Base-by-base conservation (phyloP, 1,284 basidiomycete genomes). In the Pascua guehoae region DNA sequence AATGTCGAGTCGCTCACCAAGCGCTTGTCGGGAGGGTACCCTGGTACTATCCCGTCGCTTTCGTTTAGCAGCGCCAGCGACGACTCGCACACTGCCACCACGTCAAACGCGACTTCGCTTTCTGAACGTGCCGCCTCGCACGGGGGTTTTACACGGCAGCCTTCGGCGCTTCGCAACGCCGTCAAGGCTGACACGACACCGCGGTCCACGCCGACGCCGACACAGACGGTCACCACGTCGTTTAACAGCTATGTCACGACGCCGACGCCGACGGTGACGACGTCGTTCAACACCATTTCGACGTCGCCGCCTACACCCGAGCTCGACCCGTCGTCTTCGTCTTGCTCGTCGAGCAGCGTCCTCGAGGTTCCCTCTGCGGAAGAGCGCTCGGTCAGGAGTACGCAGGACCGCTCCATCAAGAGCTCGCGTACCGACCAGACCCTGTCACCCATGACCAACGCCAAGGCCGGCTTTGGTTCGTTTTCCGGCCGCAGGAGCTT, bases 271-370 rank as follows among this genome's bases (percentile, higher is more conserved):
- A 32, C 24, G 24, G 24, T 53, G 38, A 53, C 44, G 8, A 17
- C 41, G 17, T 45, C 44, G 18, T 14, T 11, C 32, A 9, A 24
- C 12, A 24, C 37, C 10, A 8, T 53, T 5, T 40, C 42, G 39
- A 41, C 41, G 7, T 63, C 64, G 11, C 69, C 69, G 2, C 61
- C 65, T 1, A 68, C 69, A 8, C 67, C 69, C 18, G 69, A 70
- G 48, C 61, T 70, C 3, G 69, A 70, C 49, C 60, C 67, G 1
- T 60, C 57, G 38, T 53, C 51, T 0, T 58, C 56, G 32, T 61
- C 58, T 47, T 66, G 60, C 56, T 66, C 62, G 42, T 62, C 60
- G 8, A 42, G 38, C 2, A 62, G 60, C 2, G 60, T 58, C 32
- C 38, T 57, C 37, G 60, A 62, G 46, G 51, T 54, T 11, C 47